phyloP scores from a whole-genome alignment of 1,284 basidiomycete genomes.

The Cutaneotrichosporon cutaneum region DNA sequence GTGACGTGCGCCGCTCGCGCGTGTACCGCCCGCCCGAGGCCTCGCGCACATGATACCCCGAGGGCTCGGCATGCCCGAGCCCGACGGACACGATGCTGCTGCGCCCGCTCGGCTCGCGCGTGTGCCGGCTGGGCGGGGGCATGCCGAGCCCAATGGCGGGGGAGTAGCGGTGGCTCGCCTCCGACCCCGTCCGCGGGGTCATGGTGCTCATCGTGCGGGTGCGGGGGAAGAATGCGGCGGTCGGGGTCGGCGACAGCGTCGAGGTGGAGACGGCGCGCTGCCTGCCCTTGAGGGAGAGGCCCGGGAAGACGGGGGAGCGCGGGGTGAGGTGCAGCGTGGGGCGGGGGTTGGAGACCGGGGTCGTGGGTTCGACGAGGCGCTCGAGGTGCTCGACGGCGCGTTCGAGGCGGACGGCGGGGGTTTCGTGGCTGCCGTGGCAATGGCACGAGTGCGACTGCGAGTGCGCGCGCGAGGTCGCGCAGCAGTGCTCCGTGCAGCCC shows the following conservation, averaged over 20 bases:
- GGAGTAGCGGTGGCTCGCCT: neutral
- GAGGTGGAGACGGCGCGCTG: neutral
- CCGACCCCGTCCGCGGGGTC: neutral
- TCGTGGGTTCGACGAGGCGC: neutral
- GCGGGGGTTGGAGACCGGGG: neutral
- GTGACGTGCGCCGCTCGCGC: neutral
- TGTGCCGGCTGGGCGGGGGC: neutral
- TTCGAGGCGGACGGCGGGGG: neutral
- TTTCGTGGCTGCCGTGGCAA: neutral
- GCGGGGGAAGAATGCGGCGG: neutral
- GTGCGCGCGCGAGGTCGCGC: neutral
- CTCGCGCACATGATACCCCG: neutral
- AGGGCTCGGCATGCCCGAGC: neutral
- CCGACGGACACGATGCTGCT: neutral
- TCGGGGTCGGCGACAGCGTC: neutral
- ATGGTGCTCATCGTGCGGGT: neutral
- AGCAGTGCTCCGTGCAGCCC: neutral
- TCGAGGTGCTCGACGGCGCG: neutral
- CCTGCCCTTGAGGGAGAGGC: neutral
- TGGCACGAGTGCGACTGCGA: neutral
- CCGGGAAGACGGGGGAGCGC: neutral
- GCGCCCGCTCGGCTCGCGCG: neutral
- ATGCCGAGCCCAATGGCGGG: neutral
- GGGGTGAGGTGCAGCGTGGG: neutral
- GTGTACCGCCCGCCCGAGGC: neutral